Evolutionary conservation across 495 filamentous ascomycete genomes (phyloP).

Genomic region (Neurospora sp.): DNA sequence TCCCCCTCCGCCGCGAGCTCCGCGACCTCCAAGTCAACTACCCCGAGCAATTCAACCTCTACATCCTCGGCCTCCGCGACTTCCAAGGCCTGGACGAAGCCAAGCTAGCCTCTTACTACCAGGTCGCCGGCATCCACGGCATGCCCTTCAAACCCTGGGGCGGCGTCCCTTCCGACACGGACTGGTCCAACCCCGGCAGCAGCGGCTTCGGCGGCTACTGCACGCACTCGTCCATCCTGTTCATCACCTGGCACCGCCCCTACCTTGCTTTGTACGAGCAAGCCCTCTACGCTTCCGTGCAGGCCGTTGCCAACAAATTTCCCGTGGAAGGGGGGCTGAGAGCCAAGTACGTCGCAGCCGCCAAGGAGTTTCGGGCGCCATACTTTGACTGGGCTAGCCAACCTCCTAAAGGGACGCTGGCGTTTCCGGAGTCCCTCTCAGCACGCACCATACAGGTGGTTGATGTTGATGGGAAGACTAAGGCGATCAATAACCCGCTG

Average conservation of each 20-base stretch:
- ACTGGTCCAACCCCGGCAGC: conserved; percentile 20
- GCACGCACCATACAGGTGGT: conserved; percentile 28
- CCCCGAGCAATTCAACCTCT: conserved; percentile 24
- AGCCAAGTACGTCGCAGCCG: conserved; percentile 31
- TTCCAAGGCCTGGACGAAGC: conserved; percentile 13
- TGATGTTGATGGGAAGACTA: conserved; percentile 21
- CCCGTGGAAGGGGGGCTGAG: conserved; percentile 33
- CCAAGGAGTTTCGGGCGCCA: conserved; percentile 38
- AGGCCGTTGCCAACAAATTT: conserved; percentile 38
- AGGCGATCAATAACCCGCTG: conserved; percentile 27
- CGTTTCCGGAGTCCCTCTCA: conserved; percentile 24
- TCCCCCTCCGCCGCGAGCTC: conserved; percentile 20
- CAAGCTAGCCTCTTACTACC: conserved; percentile 22
- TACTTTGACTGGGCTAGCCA: conserved; percentile 50
- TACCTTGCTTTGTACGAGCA: conserved; percentile 53
- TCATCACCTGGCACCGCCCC: conserved; percentile 58
- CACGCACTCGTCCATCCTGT: conserved; percentile 53
- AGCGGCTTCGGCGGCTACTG: conserved; percentile 47
- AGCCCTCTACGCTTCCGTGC: conserved; percentile 42
- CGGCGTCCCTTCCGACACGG: conserved; percentile 15
- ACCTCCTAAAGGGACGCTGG: conserved; percentile 9
- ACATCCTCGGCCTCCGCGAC: conserved; percentile 16
- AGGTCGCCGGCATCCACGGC: conserved; percentile 36
- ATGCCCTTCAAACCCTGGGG: conserved; percentile 34
- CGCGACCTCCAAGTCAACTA: conserved; percentile 21